phyloP scores from a whole-genome alignment of 179 eudicot species.

The Amaranthus tricolor region DNA sequence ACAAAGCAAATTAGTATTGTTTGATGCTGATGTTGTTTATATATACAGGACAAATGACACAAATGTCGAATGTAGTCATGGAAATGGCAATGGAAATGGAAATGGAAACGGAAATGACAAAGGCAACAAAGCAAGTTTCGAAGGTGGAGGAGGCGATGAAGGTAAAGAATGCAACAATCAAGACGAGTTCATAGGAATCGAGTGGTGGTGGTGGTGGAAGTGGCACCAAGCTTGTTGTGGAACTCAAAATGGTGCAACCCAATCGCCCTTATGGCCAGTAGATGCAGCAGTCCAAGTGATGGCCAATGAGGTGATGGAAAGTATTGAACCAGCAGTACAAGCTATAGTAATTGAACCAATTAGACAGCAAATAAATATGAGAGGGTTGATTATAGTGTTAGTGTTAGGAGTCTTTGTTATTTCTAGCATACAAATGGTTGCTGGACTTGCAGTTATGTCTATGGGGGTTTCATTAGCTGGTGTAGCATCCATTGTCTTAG shows the following conservation, averaged over 20 bases:
- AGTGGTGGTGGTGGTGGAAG: conserved; percentile 34
- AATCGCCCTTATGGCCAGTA: conserved; percentile 20
- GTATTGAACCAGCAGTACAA: conserved; percentile 16
- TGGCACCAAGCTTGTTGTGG: conserved; percentile 18
- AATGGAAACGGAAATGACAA: conserved; percentile 8
- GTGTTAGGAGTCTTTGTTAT: conserved; percentile 9
- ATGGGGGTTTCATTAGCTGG: conserved; percentile 16
- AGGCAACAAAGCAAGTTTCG: background rate
- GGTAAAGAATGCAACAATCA: conserved; percentile 3
- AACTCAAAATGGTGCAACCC: background rate
- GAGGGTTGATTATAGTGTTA: conserved; percentile 11
- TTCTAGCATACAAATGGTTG: conserved; percentile 10
- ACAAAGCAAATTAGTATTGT: background rate
- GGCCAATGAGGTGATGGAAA: conserved; percentile 12
- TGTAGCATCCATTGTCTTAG: conserved; percentile 13
- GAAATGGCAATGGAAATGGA: conserved; percentile 4
- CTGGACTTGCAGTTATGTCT: conserved; percentile 22
- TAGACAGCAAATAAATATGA: conserved; percentile 4
- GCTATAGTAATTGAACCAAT: conserved; percentile 22
- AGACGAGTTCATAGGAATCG: conserved; percentile 9
- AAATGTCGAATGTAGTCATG: background rate
- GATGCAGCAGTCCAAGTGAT: conserved; percentile 24
- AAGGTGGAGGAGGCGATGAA: background rate
- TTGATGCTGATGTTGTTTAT: background rate
- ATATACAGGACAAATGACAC: background rate